Base-by-base conservation (phyloP, 345 rosid species). In the Combretum micranthum region DNA sequence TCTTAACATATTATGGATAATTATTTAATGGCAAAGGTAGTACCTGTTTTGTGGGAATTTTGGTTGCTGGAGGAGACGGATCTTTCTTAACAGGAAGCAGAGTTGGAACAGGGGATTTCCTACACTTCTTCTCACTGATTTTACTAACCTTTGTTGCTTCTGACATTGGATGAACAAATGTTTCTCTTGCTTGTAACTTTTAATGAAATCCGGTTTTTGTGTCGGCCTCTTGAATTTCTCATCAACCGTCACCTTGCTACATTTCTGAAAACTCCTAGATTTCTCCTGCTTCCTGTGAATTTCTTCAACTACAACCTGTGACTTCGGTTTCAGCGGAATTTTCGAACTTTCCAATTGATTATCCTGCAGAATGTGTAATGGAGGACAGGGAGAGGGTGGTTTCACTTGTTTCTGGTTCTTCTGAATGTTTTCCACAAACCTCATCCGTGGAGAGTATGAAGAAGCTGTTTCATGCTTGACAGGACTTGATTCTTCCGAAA, bases 31-130 rank as follows among this genome's bases (percentile, higher is more conserved):
- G 19, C 4, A 3, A 22, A 39, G 4, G 15, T 25, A 3, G 12
- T 73, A 86, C 96, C 84, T 78, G 87, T 52, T 84, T 84, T 44
- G 63, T 77, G 56, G 80, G 81, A 55, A 74, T 64, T 66, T 71
- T 70, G 9, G 82, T 74, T 32, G 76, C 76, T 5, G 82, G 82
- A 45, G 89, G 83, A 64, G 80, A 73, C 21, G 88, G 80, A 53
- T 78, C 83, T 78, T 73, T 93, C 78, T 83, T 93, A 60, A 82
- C 77, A 2, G 96, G 85, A 59, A 87, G 84, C 56, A 80, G 69
- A 51, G 67, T 67, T 4, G 88, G 78, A 71, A 75, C 82, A 59
- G 58, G 75, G 18, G 74, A 75, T 74, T 83, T 84, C 80, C 70
- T 82, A 66, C 68, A 53, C 53, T 79, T 84, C 70, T 77, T 89